Base-by-base conservation (phyloP, 495 filamentous ascomycete genomes). In the Aspergillus sparsus region DNA sequence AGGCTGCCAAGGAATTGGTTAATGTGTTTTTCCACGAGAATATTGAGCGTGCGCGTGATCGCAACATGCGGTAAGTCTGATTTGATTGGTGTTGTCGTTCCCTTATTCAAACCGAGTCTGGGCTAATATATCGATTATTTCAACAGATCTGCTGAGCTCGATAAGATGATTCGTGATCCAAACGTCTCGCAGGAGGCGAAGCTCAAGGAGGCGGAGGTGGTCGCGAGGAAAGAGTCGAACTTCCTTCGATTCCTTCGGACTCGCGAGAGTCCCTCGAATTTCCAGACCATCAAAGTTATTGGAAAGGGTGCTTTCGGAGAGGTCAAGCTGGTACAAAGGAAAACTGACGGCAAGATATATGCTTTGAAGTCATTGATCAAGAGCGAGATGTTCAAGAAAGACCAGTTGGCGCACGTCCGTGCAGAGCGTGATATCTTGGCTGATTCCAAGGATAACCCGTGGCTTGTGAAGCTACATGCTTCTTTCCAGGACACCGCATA, bases 341-440 rank as follows among this genome's bases (percentile, higher is more conserved):
- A 92, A 81, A 84, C 87, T n/a, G 94, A 98, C 66, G 91, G 90
- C 71, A 95, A 96, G 74, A 92, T 98, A 58, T 99, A 97, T 68
- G 94, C 94, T 46, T 88, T 99, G 79, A 99, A 99, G 80, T 97
- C 93, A 35, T 79, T 99, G 56, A 88, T 98, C 74, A 99, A 99
- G 82, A 88, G 90, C 6, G 94, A 99, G 74, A 99, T 99, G 94
- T 97, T 96, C 79, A 98, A 97, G 81, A 97, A 96, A 78, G 95
- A 99, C 68, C 94, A 99, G 73, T 77, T 99, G 58, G 94, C 94
- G n/a, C 94, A 99, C 77, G 94, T 99, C 52, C 92, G 96, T 59
- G 90, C 94, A 13, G 94, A 99, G 78, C 86, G 94, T 80, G 94
- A 99, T 71, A 97, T 99, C 64, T 78, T 99, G 41, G 95, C 94